Evolutionary conservation across 2,329 filamentous ascomycete genomes (phyloP).

Genomic region (Rutstroemia sp.): DNA sequence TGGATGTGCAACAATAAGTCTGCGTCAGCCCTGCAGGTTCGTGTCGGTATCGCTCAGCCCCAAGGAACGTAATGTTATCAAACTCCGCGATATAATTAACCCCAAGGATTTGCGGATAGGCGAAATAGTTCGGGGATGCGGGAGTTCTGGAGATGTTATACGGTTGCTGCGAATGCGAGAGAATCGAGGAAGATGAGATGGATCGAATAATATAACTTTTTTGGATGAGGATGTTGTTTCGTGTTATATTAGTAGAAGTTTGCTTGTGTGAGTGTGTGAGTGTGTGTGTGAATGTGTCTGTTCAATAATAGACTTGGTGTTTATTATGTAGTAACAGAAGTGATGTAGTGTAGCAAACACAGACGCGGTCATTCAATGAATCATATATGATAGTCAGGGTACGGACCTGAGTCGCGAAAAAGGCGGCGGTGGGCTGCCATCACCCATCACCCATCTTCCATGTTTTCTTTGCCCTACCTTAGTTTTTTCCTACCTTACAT

Average conservation of each 20-base stretch:
- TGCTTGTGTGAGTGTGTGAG: no score
- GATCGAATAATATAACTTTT: background rate
- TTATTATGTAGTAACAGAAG: no score
- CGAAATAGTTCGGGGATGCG: background rate
- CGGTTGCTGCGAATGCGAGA: background rate
- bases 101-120: background rate
- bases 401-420: slow-evolving; percentile 6
- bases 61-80: background rate
- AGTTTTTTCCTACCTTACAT: background rate
- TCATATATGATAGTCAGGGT: slow-evolving; percentile 7
- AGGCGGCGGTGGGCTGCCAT: slow-evolving; percentile 6
- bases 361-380: background rate
- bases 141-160: background rate
- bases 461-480: background rate
- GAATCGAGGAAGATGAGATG: background rate
- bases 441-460: background rate
- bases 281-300: background rate
- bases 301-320: background rate
- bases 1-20: slow-evolving; percentile 9
- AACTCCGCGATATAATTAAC: background rate
- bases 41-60: slow-evolving; percentile 1
- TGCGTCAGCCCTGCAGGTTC: slow-evolving; percentile 6
- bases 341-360: no score
- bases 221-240: no score
- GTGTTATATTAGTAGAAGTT: no score